Percentiles rank a stretch among this genome's conserved stretches.
phyloP scores from a whole-genome alignment of 163 green algal genomes.

The Scenedesmus sp. region DNA sequence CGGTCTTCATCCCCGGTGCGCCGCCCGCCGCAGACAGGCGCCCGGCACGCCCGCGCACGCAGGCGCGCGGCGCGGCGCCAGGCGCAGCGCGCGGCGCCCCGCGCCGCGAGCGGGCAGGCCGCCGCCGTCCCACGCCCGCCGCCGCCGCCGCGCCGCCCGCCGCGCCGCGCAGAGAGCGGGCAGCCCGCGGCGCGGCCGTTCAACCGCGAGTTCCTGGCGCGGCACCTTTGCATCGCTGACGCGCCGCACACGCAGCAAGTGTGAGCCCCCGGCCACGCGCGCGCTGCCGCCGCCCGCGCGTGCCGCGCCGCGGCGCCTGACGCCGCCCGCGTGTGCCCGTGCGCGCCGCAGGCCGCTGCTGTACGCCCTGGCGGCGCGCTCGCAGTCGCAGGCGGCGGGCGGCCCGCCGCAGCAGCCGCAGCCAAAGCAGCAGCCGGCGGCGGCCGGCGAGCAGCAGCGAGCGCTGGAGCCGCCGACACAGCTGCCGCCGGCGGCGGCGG shows the following conservation, averaged over 20 bases:
- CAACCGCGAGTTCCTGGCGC: conserved; percentile 55
- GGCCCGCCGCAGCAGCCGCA: neutral
- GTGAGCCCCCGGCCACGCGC: neutral
- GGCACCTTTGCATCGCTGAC: conserved; percentile 32
- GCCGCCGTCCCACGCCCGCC: neutral
- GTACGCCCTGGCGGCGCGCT: conserved; percentile 9
- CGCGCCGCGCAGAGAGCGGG: conserved; percentile 61
- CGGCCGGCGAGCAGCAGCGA: neutral
- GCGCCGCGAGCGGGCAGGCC: too few species aligned
- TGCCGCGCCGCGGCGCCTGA: neutral
- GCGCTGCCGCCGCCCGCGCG: neutral
- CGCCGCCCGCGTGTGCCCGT: neutral
- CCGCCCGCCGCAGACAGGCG: too few species aligned
- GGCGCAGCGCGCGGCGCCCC: too few species aligned
- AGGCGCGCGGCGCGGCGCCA: too few species aligned
- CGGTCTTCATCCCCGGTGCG: conserved; percentile 28
- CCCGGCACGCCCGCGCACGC: too few species aligned
- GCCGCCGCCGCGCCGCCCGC: neutral
- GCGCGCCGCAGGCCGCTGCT: conserved; percentile 39
- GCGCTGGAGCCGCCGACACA: neutral
- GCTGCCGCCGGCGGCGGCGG: too few species aligned
- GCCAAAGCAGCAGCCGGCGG: conserved; percentile 11
- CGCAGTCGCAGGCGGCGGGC: neutral
- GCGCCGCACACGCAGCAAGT: conserved; percentile 18
- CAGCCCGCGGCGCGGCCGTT: conserved; percentile 56